Evolutionary conservation across 139 green algal species (phyloP), one percentile per base, ranked within the genome.

Genomic region (Chlamydomonas sp.): DNA sequence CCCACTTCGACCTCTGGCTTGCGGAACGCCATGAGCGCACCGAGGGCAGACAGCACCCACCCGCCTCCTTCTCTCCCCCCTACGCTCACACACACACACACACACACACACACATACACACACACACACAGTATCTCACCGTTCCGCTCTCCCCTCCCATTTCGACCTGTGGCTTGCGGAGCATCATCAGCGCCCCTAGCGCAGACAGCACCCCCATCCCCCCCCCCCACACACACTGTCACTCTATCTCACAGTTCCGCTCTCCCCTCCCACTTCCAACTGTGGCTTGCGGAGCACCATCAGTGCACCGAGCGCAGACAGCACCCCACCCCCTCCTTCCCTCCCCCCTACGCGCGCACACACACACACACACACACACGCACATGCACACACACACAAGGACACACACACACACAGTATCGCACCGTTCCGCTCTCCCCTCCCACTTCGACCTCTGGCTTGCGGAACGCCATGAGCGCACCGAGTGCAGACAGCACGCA

Each of bases 141-240:
- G n/a, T n/a, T n/a, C n/a, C n/a, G n/a, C 43, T 49, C 31, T n/a
- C 2, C 1, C 54, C 54, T 57, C 54, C 72, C 37, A 73, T 38
- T 33, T 47, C 67, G 50, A 80, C 74, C 74, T 80, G 69, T 20
- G 74, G 74, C 64, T 76, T 76, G 43, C 74, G 74, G 79, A 89
- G 95, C 24, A 82, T 84, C 73, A 90, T 72, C 62, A 97, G 78
- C 0, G 86, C 90, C 0, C 80, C 86, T 69, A 96, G 76, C 3
- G 88, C 85, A 8, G 83, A 77, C 62, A 96, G 78, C n/a, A 74
- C 77, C 54, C 64, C 75, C 0, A n/a, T n/a, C n/a, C n/a, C n/a
- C n/a, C n/a, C n/a, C n/a, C n/a, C n/a, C n/a, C n/a, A n/a, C n/a
- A n/a, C n/a, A n/a, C n/a, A n/a, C n/a, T n/a, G n/a, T n/a, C n/a